Percentiles rank a stretch among this genome's conserved stretches.
These are phyloP conservation scores for Medicago ruthenica DNA, from an alignment of 306 rosid genomes.

Conservation along the genomic window DNA sequence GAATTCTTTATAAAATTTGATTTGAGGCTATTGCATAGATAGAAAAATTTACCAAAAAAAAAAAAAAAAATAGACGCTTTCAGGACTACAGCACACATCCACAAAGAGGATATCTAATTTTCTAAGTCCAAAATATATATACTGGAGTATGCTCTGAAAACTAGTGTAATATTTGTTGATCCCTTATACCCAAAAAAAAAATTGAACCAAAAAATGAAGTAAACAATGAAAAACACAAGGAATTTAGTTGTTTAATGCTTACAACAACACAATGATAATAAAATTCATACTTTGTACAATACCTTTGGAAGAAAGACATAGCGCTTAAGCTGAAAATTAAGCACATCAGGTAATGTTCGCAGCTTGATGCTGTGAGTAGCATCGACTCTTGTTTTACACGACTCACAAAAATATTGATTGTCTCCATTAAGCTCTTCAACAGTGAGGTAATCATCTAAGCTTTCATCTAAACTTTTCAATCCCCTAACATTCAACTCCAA, in stretches of 20 bases:
- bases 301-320: constrained; percentile 94
- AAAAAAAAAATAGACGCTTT: constrained; percentile 2
- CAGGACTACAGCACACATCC: neutral
- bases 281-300: constrained; percentile 9
- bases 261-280: constrained; percentile 10
- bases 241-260: constrained; percentile 23
- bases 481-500: constrained; percentile 95
- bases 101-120: constrained; percentile 22
- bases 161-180: neutral
- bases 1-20: neutral
- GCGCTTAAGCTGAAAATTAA: constrained; percentile 95
- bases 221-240: constrained; percentile 5
- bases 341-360: constrained; percentile 77
- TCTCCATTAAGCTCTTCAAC: constrained; percentile 94
- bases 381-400: constrained; percentile 88
- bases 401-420: constrained; percentile 93
- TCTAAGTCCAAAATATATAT: constrained; percentile 16
- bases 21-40: constrained; percentile 5
- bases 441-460: constrained; percentile 87
- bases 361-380: constrained; percentile 96
- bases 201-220: constrained; percentile 17
- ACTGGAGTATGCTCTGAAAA: constrained; percentile 4
- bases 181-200: neutral
- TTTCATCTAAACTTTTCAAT: constrained; percentile 79
- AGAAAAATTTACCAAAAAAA: neutral